phyloP scores from a whole-genome alignment of 495 filamentous ascomycete genomes.

The Hypoxylon fragiforme region DNA sequence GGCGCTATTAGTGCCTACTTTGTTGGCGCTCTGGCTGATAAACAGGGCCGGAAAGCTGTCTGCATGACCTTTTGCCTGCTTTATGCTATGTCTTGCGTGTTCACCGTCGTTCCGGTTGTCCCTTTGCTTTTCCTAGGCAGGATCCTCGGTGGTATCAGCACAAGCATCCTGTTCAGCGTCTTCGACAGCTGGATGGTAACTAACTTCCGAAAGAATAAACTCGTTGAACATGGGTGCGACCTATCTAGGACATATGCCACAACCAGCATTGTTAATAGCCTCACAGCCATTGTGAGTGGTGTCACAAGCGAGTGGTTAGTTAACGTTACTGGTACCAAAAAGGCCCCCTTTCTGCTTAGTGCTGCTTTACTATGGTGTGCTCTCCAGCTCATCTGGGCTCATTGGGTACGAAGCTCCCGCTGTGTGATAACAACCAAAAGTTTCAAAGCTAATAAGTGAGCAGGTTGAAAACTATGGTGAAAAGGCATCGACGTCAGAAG shows the following conservation, averaged over 20 bases:
- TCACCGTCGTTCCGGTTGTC: slow-evolving; percentile 44
- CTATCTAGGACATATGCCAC: slow-evolving; percentile 53
- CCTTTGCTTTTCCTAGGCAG: slow-evolving; percentile 52
- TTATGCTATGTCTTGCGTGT: slow-evolving; percentile 55
- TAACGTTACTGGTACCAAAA: slow-evolving; percentile 47
- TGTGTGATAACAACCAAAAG: neutral
- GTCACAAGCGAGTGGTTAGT: slow-evolving; percentile 45
- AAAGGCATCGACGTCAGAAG: slow-evolving; percentile 14
- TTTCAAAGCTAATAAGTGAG: slow-evolving; percentile 6
- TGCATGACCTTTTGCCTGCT: slow-evolving; percentile 55
- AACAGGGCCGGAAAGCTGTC: slow-evolving; percentile 49
- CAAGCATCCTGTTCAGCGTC: slow-evolving; percentile 57
- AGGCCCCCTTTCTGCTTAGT: slow-evolving; percentile 53
- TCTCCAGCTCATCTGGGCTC: slow-evolving; percentile 44
- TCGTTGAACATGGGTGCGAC: slow-evolving; percentile 38
- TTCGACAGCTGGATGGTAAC: slow-evolving; percentile 65
- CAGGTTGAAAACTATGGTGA: slow-evolving; percentile 55
- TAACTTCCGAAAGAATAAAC: slow-evolving; percentile 45
- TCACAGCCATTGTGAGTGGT: slow-evolving; percentile 55
- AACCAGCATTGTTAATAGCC: slow-evolving; percentile 55
- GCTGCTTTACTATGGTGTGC: slow-evolving; percentile 44
- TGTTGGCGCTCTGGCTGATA: slow-evolving; percentile 54
- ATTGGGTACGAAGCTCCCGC: slow-evolving; percentile 49
- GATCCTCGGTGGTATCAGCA: slow-evolving; percentile 56
- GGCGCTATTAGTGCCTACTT: slow-evolving; percentile 53